A percentile compares a stretch with the other conserved stretches of the same genome.
phyloP scores from a whole-genome alignment of 2,329 filamentous ascomycete genomes.

The Colletotrichum limetticola region DNA sequence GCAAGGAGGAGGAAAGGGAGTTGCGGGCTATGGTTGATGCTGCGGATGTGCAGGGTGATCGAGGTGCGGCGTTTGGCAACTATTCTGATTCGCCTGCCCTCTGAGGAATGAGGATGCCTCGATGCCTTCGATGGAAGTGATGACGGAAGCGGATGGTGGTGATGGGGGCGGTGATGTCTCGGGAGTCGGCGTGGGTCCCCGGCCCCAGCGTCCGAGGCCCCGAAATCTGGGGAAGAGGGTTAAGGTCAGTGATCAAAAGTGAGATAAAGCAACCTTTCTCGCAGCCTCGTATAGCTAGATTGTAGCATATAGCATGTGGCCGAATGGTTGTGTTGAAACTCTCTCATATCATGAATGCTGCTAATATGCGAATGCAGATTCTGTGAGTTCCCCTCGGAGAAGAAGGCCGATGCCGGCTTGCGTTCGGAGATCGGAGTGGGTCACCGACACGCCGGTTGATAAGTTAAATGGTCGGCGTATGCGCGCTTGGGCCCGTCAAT shows the following conservation, averaged over 20 bases:
- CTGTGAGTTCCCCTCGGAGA: conserved; percentile 14
- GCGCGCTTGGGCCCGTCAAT: conserved; percentile 3
- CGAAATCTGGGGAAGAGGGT: background rate
- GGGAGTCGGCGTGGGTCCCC: conserved; percentile 3
- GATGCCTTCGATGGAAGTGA: background rate
- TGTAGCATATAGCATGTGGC: too few relatives aligned
- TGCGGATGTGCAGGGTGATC: conserved; percentile 41
- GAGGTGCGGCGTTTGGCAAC: conserved; percentile 9
- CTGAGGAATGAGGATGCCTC: too few relatives aligned
- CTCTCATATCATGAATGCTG: background rate
- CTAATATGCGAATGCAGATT: too few relatives aligned
- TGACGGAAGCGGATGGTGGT: background rate
- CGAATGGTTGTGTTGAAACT: background rate
- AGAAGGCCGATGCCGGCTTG: conserved; percentile 16
- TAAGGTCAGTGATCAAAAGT: background rate
- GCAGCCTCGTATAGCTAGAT: too few relatives aligned
- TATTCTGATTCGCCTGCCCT: conserved; percentile 7
- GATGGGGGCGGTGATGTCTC: background rate
- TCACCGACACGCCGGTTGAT: conserved; percentile 16
- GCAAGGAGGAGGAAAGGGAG: conserved; percentile 46
- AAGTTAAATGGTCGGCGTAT: background rate
- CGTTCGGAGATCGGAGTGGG: conserved; percentile 33
- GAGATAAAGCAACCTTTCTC: background rate
- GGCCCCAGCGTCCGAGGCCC: conserved; percentile 1
- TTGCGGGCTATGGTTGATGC: conserved; percentile 44